Conservation (phyloP, 805 yeast species). For the Yamadazyma kitorensis region DNA sequence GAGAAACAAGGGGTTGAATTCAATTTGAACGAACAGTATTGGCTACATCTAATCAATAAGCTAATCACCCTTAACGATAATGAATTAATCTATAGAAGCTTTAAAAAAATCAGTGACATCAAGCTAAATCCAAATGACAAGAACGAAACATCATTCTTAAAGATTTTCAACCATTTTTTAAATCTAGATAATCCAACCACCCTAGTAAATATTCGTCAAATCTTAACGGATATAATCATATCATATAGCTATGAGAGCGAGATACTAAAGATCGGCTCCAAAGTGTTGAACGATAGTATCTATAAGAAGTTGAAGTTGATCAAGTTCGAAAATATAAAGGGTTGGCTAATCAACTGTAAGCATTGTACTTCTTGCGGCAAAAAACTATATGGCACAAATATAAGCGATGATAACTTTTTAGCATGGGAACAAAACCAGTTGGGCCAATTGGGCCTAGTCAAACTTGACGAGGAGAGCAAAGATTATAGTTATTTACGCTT, state of each 20-base stretch:
- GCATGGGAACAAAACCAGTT: constrained; percentile 53
- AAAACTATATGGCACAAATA: constrained; percentile 64
- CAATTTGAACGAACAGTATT: constrained; percentile 22
- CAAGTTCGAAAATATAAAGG: constrained; percentile 43
- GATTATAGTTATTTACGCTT: constrained; percentile 30
- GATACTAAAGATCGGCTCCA: constrained; percentile 49
- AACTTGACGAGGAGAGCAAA: neutral
- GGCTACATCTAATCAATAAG: constrained; percentile 27
- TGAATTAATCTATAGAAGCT: constrained; percentile 29
- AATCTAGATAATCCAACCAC: constrained; percentile 48
- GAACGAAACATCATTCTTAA: constrained; percentile 43
- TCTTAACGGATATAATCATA: constrained; percentile 60
- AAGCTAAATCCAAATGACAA: constrained; percentile 19
- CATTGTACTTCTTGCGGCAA: constrained; percentile 79
- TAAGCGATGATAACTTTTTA: constrained; percentile 47
- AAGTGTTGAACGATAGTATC: constrained; percentile 56
- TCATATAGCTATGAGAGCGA: constrained; percentile 65
- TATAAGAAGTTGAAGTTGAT: constrained; percentile 44
- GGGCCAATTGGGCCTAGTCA: constrained; percentile 2
- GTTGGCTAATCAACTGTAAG: constrained; percentile 52
- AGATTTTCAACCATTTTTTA: constrained; percentile 54
- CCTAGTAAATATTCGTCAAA: constrained; percentile 55
- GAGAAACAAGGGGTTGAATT: constrained; percentile 10
- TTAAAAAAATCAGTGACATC: constrained; percentile 28
- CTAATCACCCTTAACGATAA: constrained; percentile 22